These are phyloP conservation scores for Lophiotrema nucula DNA, from an alignment of 495 filamentous ascomycete species.

Conservation along the genomic window DNA sequence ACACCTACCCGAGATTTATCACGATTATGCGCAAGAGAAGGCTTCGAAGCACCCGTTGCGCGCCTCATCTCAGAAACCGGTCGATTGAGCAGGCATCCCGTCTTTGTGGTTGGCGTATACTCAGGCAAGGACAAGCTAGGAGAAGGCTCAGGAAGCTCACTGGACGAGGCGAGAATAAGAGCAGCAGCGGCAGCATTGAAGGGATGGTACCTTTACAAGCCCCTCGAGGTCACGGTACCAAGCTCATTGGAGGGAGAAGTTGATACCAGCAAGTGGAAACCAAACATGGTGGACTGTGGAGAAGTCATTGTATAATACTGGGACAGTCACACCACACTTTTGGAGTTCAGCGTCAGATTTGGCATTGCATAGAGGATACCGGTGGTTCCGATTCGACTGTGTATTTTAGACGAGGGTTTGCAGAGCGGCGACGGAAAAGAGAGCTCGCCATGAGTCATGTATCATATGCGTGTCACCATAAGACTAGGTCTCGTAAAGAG, in stretches of 20 bases:
- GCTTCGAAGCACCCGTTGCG: constrained; percentile 84
- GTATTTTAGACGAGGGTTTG: background rate
- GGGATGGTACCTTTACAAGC: constrained; percentile 93
- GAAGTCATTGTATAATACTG: constrained; percentile 73
- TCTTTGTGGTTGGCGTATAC: constrained; percentile 94
- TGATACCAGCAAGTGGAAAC: constrained; percentile 62
- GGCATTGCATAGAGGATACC: background rate
- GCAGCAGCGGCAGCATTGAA: constrained; percentile 83
- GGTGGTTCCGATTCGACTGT: background rate
- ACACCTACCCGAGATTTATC: constrained; percentile 77
- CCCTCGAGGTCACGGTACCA: constrained; percentile 67
- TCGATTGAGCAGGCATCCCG: constrained; percentile 73
- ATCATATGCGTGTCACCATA: constrained; percentile 4
- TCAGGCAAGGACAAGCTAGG: constrained; percentile 84
- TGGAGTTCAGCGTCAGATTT: background rate
- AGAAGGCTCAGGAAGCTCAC: constrained; percentile 72
- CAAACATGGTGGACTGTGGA: constrained; percentile 83
- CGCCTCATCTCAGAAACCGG: constrained; percentile 86
- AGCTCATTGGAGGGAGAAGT: constrained; percentile 68
- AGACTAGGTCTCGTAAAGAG: too few relatives aligned
- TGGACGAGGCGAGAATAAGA: constrained; percentile 72
- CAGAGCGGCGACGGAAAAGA: background rate
- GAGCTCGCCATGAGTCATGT: background rate
- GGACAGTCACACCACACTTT: background rate
- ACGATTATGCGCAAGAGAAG: constrained; percentile 78